Base-by-base conservation (phyloP, 1,284 basidiomycete genomes). In the Sporisorium sorghi region DNA sequence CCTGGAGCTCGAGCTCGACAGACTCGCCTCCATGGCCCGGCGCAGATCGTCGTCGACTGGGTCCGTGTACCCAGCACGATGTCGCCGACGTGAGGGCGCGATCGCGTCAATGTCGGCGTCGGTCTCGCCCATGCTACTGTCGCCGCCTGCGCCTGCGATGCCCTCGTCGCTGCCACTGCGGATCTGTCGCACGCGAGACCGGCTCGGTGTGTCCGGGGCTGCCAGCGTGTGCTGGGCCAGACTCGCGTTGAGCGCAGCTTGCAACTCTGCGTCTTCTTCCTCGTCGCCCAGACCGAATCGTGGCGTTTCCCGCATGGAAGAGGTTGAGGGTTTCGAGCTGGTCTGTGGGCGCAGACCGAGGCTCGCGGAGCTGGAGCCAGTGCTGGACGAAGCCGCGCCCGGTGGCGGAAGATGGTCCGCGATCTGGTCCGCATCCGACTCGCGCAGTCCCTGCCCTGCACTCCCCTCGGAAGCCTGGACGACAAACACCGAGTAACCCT, bases 401-500 rank as follows among this genome's bases (percentile, higher is more conserved):
- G 73, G 67, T 43, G 67, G 35, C 14, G 77, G 77, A 24, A 79
- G 69, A 14, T 73, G 71, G n/a, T 67, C 70, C 9, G 76, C 78
- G 39, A 76, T 68, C 58, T 78, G 70, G 42, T 79, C 77, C 0
- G 79, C 77, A 28, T 70, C 56, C 8, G 74, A 78, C 24, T 63
- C 57, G 24, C 68, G 69, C 32, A 78, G 35, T 4, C 57, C 65
- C 26, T 62, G 58, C 0, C 60, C 70, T 10, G 63, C 46, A 53
- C 58, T 57, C 0, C 71, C 73, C 10, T 72, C 63, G 10, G 58
- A 47, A 17, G 76, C 63, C 10, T 66, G 57, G 14, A 81, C 72
- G 19, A 76, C 79, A 73, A 83, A 84, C 28, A 84, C 72, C 19
- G 82, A 74, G 50, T 84, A 84, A 0, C 79, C 76, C 40, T 83